Conservation (phyloP, 1,284 basidiomycete genomes). For the Fomitopsis palustris region DNA sequence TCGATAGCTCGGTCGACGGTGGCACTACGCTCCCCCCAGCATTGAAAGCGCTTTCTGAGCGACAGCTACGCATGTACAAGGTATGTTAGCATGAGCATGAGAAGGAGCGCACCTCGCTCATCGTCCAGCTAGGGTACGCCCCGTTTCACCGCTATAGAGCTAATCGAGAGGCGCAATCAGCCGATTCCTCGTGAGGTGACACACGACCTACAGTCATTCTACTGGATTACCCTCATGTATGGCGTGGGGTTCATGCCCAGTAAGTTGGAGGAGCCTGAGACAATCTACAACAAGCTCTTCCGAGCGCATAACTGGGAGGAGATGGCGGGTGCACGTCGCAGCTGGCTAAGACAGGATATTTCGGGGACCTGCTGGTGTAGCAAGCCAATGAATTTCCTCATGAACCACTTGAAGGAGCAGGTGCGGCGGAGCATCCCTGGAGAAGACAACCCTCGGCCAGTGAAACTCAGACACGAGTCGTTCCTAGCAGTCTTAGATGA, state of each 20-base stretch:
- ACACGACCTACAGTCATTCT: conserved; percentile 15
- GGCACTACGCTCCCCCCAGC: not conserved
- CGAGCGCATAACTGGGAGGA: not conserved
- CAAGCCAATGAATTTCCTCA: not conserved
- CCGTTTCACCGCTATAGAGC: conserved; percentile 9
- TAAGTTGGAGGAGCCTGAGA: not conserved
- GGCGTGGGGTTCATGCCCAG: not conserved
- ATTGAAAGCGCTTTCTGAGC: not conserved
- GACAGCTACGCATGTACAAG: not conserved
- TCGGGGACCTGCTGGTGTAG: not conserved
- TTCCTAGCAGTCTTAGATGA: not conserved
- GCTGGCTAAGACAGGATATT: not conserved
- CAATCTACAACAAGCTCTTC: not conserved
- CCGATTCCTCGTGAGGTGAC: not conserved
- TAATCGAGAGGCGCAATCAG: not conserved
- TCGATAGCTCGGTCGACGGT: not conserved
- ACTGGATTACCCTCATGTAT: conserved; percentile 6
- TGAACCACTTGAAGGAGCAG: not conserved
- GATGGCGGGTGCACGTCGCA: not conserved
- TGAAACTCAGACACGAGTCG: not conserved
- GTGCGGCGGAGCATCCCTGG: not conserved
- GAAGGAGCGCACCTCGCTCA: not conserved
- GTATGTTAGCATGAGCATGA: not conserved
- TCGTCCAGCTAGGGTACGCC: conserved; percentile 8
- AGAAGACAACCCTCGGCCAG: not conserved